phyloP scores from a whole-genome alignment of 164 flowering plant species.

The Stephania japonica region DNA sequence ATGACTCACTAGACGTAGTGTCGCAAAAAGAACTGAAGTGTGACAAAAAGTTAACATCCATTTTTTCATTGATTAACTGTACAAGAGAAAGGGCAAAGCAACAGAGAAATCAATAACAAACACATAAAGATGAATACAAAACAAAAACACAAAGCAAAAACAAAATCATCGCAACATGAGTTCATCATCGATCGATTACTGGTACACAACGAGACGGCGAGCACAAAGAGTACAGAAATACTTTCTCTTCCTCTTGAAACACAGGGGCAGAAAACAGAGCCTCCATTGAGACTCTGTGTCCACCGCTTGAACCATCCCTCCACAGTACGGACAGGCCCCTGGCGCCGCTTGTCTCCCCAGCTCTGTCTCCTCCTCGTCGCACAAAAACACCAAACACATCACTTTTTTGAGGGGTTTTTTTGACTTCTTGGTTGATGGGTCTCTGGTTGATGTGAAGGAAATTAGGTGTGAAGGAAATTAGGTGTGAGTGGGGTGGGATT shows the following conservation, averaged over 20 bases:
- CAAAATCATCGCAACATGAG: neutral
- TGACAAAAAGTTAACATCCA: too few relatives aligned
- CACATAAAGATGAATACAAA: neutral
- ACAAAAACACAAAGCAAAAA: neutral
- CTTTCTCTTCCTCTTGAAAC: slow-evolving; percentile 51
- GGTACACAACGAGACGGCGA: slow-evolving; percentile 34
- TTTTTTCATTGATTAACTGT: too few relatives aligned
- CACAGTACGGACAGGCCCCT: slow-evolving; percentile 80
- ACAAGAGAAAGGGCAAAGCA: neutral
- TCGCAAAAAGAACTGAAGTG: too few relatives aligned
- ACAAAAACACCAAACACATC: slow-evolving; percentile 81
- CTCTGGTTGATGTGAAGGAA: neutral
- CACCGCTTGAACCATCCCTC: slow-evolving; percentile 62
- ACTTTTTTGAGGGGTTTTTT: neutral
- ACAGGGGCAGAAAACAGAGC: slow-evolving; percentile 66
- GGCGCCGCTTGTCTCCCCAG: slow-evolving; percentile 57
- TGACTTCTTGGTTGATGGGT: neutral
- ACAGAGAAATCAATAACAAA: too few relatives aligned
- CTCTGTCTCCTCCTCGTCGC: slow-evolving; percentile 71
- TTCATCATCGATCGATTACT: neutral
- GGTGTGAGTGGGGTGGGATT: neutral
- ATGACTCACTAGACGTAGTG: too few relatives aligned
- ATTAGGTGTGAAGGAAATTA: too few relatives aligned
- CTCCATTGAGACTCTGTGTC: slow-evolving; percentile 72
- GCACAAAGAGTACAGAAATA: slow-evolving; percentile 53